A percentile compares a stretch with the other conserved stretches of the same genome.
Conservation (phyloP, 768 basidiomycete genomes). For the Leucocoprinus birnbaumii region DNA sequence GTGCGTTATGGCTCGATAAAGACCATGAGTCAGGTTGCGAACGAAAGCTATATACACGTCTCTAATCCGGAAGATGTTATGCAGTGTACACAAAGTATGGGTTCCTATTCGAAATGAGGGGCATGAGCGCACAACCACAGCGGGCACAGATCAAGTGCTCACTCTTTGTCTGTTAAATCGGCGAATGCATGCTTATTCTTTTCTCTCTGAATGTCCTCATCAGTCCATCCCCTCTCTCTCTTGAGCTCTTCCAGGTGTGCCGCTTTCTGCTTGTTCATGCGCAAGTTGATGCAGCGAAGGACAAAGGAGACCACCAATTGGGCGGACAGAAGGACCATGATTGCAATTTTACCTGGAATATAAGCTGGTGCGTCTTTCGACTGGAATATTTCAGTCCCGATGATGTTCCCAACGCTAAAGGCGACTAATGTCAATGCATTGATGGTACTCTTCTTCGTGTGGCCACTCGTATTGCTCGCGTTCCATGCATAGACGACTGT, state of each 20-base stretch:
- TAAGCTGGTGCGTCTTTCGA: conserved; percentile 61
- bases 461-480: conserved; percentile 59
- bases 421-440: conserved; percentile 57
- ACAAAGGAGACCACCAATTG: conserved; percentile 47
- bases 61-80: not conserved
- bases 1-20: too few species aligned
- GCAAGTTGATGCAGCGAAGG: conserved; percentile 52
- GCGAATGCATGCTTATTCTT: conserved; percentile 60
- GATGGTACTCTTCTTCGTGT: conserved; percentile 68
- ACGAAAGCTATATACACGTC: too few species aligned
- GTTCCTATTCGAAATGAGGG: conserved; percentile 7
- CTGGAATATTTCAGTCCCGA: conserved; percentile 63
- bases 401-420: conserved; percentile 57
- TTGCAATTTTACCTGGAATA: conserved; percentile 64
- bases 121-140: not conserved
- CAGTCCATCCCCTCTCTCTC: conserved; percentile 50
- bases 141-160: conserved; percentile 19
- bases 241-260: conserved; percentile 39
- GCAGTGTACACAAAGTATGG: conserved; percentile 13
- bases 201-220: conserved; percentile 54
- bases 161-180: conserved; percentile 65
- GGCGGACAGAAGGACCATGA: conserved; percentile 54
- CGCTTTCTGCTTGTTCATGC: conserved; percentile 47
- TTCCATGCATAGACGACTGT: conserved; percentile 64
- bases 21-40: too few species aligned